Evolutionary conservation across 176 grass and related monocot species (phyloP).

Genomic region (Phragmites australis): DNA sequence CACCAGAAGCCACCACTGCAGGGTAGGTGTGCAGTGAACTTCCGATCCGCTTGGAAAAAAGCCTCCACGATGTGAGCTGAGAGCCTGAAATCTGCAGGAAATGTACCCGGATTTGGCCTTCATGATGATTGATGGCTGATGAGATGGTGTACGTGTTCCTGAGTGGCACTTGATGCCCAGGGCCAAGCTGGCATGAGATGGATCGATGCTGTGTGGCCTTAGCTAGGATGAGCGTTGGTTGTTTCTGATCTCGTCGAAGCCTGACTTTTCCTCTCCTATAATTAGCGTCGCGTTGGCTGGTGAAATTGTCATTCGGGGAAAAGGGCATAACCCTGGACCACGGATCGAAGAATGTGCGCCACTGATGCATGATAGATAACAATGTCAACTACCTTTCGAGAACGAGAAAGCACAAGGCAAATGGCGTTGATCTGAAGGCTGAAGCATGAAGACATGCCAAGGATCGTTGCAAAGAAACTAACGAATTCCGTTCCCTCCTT

Average conservation of each 20-base stretch:
- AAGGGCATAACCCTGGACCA: not conserved
- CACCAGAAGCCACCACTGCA: too few species aligned
- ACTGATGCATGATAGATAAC: not conserved
- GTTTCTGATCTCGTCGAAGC: not conserved
- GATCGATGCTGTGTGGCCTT: not conserved
- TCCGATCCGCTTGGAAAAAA: not conserved
- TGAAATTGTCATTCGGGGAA: not conserved
- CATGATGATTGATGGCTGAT: not conserved
- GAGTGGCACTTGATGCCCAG: too few species aligned
- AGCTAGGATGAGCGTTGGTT: not conserved
- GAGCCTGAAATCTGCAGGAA: not conserved
- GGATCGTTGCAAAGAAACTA: not conserved
- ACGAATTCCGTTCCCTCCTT: not conserved
- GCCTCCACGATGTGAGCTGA: not conserved
- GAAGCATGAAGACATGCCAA: not conserved
- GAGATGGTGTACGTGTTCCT: not conserved
- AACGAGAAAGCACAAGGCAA: not conserved
- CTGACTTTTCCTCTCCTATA: slow-evolving; percentile 19
- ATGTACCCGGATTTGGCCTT: not conserved
- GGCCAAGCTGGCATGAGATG: not conserved
- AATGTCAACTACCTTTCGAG: slow-evolving; percentile 3
- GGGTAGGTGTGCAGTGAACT: too few species aligned
- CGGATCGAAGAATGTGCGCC: not conserved
- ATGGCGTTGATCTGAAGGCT: not conserved
- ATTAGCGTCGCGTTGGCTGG: not conserved